Evolutionary conservation across 768 basidiomycete genomes (phyloP), one percentile per base, ranked within the genome.

Genomic region (Tubosaeta brunneosetosa): DNA sequence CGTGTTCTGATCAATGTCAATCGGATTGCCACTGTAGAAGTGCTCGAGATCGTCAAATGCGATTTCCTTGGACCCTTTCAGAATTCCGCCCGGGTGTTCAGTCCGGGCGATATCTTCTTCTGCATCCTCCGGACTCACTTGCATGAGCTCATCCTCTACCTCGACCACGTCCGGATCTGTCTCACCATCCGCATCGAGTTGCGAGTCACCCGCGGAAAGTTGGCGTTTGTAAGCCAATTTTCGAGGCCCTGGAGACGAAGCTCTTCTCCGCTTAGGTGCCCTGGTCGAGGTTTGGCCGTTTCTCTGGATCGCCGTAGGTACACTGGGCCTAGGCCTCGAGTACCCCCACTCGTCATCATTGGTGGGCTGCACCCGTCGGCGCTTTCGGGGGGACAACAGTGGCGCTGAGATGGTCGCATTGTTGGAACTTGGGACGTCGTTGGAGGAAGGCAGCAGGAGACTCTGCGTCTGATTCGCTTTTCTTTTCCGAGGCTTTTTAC

Each of bases 141-240:
- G 59, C 63, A 69, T 66, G 44, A 66, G 62, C 36, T 63, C 63
- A 26, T 67, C 67, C 46, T 66, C 69, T 49, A 77, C 73, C 11
- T 73, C 74, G 27, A 70, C 62, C 14, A 65, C 60, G 45, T 76
- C 74, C 25, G 67, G 63, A 46, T 72, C 69, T 17, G 64, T 60
- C 37, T 61, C 61, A 29, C 70, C 67, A 53, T 69, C 67, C 29
- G 69, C 67, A 14, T 68, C 67, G 16, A 65, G 61, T 37, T 69
- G 69, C 17, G 67, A 69, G 44, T 69, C 60, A 9, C 61, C 60
- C 29, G 31, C 44, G 32, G 69, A 69, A 33, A 62, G 52, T 2
- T 50, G 43, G n/a, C 61, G 65, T 51, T 53, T 57, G 0, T 47
- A 29, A 3, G 56, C 47, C 9, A 56, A 40, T 44, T 53, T 68